These are phyloP conservation scores for Calonectria pauciramosa DNA, from an alignment of 2,329 filamentous ascomycete species.

Conservation along the genomic window DNA sequence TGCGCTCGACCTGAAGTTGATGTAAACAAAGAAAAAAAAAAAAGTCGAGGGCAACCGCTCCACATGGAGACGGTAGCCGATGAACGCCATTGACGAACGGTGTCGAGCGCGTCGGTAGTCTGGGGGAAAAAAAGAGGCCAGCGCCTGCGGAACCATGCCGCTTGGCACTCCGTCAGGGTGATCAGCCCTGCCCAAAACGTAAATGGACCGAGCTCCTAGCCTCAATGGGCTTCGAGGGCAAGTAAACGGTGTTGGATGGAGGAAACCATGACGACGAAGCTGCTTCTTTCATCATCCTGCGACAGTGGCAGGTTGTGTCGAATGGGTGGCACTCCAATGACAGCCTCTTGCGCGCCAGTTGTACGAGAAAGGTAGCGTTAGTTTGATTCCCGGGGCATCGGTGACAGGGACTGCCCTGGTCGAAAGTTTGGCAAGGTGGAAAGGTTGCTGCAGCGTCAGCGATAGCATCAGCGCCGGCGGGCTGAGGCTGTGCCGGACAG, in stretches of 20 bases:
- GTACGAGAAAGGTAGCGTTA: conserved; percentile 12
- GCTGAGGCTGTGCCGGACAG: conserved; percentile 42
- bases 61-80: conserved; percentile 26
- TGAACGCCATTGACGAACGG: conserved; percentile 21
- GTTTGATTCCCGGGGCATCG: conserved; percentile 4
- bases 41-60: conserved; percentile 32
- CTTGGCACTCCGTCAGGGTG: conserved; percentile 21
- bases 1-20: conserved; percentile 12
- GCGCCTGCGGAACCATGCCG: conserved; percentile 15
- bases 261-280: conserved; percentile 25
- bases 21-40: conserved; percentile 25
- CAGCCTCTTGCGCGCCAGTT: not conserved
- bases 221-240: conserved; percentile 18
- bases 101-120: not conserved
- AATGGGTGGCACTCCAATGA: conserved; percentile 6
- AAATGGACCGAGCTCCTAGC: conserved; percentile 37
- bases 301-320: conserved; percentile 12
- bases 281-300: conserved; percentile 22
- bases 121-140: conserved; percentile 10
- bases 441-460: conserved; percentile 42
- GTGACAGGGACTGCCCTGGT: conserved; percentile 39
- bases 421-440: conserved; percentile 32
- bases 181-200: conserved; percentile 34
- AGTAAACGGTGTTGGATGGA: not conserved
- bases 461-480: conserved; percentile 41